These are phyloP conservation scores for Cryphonectria parasitica DNA, from an alignment of 2,329 filamentous ascomycete genomes.

Conservation along the genomic window DNA sequence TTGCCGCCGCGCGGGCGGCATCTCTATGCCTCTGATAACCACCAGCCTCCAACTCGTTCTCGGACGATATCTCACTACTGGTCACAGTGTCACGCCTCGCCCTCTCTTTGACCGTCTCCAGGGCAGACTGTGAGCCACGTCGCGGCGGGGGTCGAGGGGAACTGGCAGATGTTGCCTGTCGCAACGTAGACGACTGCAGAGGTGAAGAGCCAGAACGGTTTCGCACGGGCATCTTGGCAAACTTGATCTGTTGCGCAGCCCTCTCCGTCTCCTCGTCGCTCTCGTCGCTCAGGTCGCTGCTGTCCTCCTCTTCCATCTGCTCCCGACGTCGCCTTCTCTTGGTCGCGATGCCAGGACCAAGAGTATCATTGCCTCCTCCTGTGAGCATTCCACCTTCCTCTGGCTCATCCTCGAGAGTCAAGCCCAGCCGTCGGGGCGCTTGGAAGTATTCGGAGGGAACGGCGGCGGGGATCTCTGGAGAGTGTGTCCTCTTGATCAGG, in stretches of 20 bases:
- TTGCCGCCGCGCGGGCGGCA: slow-evolving; percentile 61
- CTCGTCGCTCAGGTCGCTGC: slow-evolving; percentile 82
- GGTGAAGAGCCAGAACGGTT: slow-evolving; percentile 88
- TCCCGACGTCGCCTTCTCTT: slow-evolving; percentile 70
- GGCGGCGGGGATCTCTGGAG: slow-evolving; percentile 82
- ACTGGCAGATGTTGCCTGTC: slow-evolving; percentile 54
- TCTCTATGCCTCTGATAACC: slow-evolving; percentile 67
- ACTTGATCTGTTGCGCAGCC: slow-evolving; percentile 88
- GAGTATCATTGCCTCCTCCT: slow-evolving; percentile 67
- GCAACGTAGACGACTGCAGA: slow-evolving; percentile 67
- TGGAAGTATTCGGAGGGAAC: slow-evolving; percentile 86
- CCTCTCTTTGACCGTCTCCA: slow-evolving; percentile 72
- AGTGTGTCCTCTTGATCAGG: slow-evolving; percentile 82
- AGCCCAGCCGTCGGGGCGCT: slow-evolving; percentile 63
- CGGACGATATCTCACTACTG: slow-evolving; percentile 81
- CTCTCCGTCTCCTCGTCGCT: slow-evolving; percentile 78
- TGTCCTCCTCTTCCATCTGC: slow-evolving; percentile 83
- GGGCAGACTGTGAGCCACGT: slow-evolving; percentile 71
- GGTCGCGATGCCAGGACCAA: slow-evolving; percentile 68
- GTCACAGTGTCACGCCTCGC: slow-evolving; percentile 76
- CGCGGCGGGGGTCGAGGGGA: slow-evolving; percentile 55
- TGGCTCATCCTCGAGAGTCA: slow-evolving; percentile 71
- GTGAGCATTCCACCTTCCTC: slow-evolving; percentile 76
- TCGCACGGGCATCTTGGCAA: slow-evolving; percentile 91
- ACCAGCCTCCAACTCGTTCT: slow-evolving; percentile 75